Base-by-base conservation (phyloP, 352 stramenopile genomes). In the Peronospora belbahrii region DNA sequence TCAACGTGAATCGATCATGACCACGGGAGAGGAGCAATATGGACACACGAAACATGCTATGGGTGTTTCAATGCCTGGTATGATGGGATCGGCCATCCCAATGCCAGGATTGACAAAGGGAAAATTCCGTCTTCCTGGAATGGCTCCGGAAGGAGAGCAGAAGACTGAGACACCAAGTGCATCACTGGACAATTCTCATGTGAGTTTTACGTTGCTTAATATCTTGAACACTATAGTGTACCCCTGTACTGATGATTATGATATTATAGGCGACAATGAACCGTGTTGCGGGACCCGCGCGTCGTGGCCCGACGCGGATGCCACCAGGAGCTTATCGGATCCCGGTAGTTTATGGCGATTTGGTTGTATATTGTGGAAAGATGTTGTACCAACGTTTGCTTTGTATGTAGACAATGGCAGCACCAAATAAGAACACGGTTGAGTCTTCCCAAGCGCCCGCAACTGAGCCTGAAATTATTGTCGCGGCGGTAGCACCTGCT, bases 81-180 rank as follows among this genome's bases (percentile, higher is more conserved):
- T 93, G 74, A 65, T 47, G 3, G 78, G 77, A 0, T 77, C 75
- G 3, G 82, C 76, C 5, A 81, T 93, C 49, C 82, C 82, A 0
- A 93, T 93, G 82, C 78, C 81, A 11, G 82, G 82, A 6, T 52
- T 93, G 9, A 70, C 77, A 8, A 88, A 88, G 39, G 59, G 69
- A 0, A 76, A 74, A 11, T 80, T 75, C 10, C 56, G 78, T 34
- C 62, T 90, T 22, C 81, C 81, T 22, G 76, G 81, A 18, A 85
- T 88, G 75, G 62, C 62, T 9, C 17, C 49, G 6, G 52, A 67
- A 17, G 62, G 60, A 1, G 36, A 49, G 4, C 42, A 67, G 6
- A 58, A 15, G 17, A 57, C 62, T 1, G 57, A 66, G 19, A 55
- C 60, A 20, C 23, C 65, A 2, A 48, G 62, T 30, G 44, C 54